phyloP scores from a whole-genome alignment of 2,329 filamentous ascomycete species.

The Botrytis pseudocinerea region DNA sequence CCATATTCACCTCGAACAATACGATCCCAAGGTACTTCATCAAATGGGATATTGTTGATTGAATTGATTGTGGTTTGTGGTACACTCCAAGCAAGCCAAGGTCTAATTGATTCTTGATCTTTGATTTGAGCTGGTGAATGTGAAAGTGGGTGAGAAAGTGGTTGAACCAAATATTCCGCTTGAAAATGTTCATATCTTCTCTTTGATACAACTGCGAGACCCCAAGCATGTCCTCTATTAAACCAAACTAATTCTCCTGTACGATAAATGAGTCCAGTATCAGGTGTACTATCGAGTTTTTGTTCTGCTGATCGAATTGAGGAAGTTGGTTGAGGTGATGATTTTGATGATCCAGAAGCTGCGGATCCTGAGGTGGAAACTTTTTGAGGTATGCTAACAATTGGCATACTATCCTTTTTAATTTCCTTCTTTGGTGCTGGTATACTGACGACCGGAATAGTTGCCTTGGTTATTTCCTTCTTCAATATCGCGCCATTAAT shows the following conservation, averaged over 20 bases:
- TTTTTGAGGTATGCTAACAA: constrained; percentile 12
- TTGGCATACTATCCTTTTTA: constrained; percentile 18
- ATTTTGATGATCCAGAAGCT: constrained; percentile 19
- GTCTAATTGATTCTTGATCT: constrained; percentile 49
- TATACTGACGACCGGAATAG: constrained; percentile 5
- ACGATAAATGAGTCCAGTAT: constrained; percentile 51
- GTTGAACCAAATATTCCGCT: constrained; percentile 49
- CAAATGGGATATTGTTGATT: constrained; percentile 48
- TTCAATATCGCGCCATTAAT: constrained; percentile 24
- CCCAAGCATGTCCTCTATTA: constrained; percentile 53
- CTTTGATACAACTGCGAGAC: constrained; percentile 52
- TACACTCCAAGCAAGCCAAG: constrained; percentile 60
- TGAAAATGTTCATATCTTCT: constrained; percentile 44
- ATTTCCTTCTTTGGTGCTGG: constrained; percentile 26
- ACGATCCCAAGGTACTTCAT: constrained; percentile 52
- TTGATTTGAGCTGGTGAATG: constrained; percentile 46
- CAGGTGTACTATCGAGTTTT: constrained; percentile 49
- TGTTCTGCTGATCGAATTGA: constrained; percentile 45
- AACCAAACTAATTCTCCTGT: constrained; percentile 60
- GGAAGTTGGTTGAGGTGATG: constrained; percentile 21
- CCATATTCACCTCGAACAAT: constrained; percentile 45
- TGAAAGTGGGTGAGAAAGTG: constrained; percentile 49
- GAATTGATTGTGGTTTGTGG: constrained; percentile 50
- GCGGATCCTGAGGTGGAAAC: neutral
- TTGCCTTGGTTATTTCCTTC: constrained; percentile 26